phyloP scores from a whole-genome alignment of 257 asterid species.

The Asclepias syriaca region DNA sequence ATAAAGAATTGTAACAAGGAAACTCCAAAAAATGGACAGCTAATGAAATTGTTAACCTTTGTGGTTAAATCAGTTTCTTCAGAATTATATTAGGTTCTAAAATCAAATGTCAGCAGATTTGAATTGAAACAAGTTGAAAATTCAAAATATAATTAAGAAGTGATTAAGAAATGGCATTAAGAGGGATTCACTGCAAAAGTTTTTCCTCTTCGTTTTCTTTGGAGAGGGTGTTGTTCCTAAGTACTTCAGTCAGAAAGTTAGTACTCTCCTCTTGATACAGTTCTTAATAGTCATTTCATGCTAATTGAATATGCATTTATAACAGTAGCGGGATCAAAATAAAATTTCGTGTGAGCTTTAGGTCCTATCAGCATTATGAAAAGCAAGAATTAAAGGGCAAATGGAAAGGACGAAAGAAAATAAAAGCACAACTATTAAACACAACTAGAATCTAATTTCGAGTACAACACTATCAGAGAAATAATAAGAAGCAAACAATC shows the following conservation, averaged over 20 bases:
- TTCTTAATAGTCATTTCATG: background rate
- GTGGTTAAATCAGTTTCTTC: background rate
- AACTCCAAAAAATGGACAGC: background rate
- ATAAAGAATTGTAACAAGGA: background rate
- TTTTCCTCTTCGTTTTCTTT: background rate
- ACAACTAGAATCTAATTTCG: no score
- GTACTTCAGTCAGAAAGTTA: background rate
- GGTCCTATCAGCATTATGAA: background rate
- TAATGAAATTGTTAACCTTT: background rate
- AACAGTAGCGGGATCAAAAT: no score
- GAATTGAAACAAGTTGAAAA: background rate
- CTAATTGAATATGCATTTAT: background rate
- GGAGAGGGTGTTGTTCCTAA: background rate
- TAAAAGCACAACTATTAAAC: background rate
- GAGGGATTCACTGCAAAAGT: no score
- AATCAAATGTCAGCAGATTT: background rate
- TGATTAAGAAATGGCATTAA: background rate
- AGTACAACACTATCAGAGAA: background rate
- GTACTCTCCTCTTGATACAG: background rate
- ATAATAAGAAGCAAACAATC: slow-evolving; percentile 1
- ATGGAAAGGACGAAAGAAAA: background rate
- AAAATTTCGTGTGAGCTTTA: background rate
- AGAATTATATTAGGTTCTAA: background rate
- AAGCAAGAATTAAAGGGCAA: background rate
- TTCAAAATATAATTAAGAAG: background rate